These are phyloP conservation scores for Endothia cerciana DNA, from an alignment of 2,329 filamentous ascomycete species.

Conservation along the genomic window DNA sequence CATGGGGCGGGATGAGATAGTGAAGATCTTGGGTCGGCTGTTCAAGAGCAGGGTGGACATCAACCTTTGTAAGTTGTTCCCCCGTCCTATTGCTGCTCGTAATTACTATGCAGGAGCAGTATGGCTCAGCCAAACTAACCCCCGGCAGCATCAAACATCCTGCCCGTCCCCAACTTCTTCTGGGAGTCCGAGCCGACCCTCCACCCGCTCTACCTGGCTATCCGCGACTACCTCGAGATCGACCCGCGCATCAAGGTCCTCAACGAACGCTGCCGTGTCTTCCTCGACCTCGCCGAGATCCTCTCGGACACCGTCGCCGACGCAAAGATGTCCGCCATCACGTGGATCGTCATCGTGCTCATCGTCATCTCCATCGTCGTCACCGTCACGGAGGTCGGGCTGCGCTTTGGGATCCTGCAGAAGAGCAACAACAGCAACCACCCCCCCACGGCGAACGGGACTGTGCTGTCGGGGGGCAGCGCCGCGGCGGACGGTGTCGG, in stretches of 20 bases:
- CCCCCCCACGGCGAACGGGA: slow-evolving; percentile 11
- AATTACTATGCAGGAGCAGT: background rate
- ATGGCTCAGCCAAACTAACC: background rate
- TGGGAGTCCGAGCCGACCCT: slow-evolving; percentile 97
- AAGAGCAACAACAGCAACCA: slow-evolving; percentile 37
- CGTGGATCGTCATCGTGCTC: slow-evolving; percentile 96
- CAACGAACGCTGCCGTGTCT: slow-evolving; percentile 95
- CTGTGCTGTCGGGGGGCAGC: background rate
- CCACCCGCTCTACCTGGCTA: slow-evolving; percentile 89
- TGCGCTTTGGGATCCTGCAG: slow-evolving; percentile 78
- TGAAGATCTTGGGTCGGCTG: slow-evolving; percentile 85
- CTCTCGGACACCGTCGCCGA: slow-evolving; percentile 90
- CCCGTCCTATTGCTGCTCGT: background rate
- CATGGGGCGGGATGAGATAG: slow-evolving; percentile 89
- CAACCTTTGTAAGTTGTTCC: slow-evolving; percentile 78
- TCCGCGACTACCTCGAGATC: slow-evolving; percentile 97
- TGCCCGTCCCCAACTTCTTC: slow-evolving; percentile 96
- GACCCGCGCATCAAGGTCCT: slow-evolving; percentile 94
- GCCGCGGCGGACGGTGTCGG: background rate
- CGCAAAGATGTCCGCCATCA: slow-evolving; percentile 93
- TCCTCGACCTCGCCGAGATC: slow-evolving; percentile 94
- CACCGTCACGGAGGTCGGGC: slow-evolving; percentile 84
- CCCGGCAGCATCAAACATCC: slow-evolving; percentile 84
- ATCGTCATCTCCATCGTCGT: slow-evolving; percentile 91
- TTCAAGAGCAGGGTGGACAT: slow-evolving; percentile 97